Base-by-base conservation (phyloP, 2,329 filamentous ascomycete genomes). In the Diaporthe vexans region DNA sequence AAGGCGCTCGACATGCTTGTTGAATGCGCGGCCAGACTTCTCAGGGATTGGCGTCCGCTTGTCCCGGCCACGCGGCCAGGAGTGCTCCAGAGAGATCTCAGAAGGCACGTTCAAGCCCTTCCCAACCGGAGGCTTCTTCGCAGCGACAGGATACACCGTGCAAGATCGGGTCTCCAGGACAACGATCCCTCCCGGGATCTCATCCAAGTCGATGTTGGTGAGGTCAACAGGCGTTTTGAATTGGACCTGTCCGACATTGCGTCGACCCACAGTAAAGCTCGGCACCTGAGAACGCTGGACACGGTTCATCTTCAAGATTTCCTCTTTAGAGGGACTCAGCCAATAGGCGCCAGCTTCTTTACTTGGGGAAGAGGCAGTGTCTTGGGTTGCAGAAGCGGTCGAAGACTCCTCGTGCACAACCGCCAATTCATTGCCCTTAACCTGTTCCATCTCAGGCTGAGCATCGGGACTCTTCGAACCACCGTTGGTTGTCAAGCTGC, bases 101-200 rank as follows among this genome's bases (percentile, higher is more conserved):
- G 97, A 94, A 4, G 95, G 95, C 10, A 98, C 94, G 80, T 99
- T 99, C 77, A 99, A 88, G 8, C 95, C 96, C 80, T 95, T 94
- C 74, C 97, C 97, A 74, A 92, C 89, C 0, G 93, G 89, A 21
- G 97, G 95, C 84, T 98, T 99, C 81, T 92, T 91, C 7, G 89
- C 88, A 54, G 91, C 87, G 58, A 93, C 89, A 6, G 91, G 93
- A 80, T 99, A 99, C 10, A 98, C 97, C 0, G 96, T 98, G 33
- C 95, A 94, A 11, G 93, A 93, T 48, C 97, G 94, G 67, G 92
- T 89, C 57, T 91, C 89, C 65, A 98, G 90, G 70, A 92, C 87
- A 48, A 98, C 94, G 78, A 98, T 93, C 35, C 88, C 90, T 63
- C 90, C 94, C 68, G 91, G 93, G 33, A 99, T 89, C n/a, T 94